Evolutionary conservation across 1,139 yeast genomes (phyloP).

Genomic region (Sugiyamaella novakii): DNA sequence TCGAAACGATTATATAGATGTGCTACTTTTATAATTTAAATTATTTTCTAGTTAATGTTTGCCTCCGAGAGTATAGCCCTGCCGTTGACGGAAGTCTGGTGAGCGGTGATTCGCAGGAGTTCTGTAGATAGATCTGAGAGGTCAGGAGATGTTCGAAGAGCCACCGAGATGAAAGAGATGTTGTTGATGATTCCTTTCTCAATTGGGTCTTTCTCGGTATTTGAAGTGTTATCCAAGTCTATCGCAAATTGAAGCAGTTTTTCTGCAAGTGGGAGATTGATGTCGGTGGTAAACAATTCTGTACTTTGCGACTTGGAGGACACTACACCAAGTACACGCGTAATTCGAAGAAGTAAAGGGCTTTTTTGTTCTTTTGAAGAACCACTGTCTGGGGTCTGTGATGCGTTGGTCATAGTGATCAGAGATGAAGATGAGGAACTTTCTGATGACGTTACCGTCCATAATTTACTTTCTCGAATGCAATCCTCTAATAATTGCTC

Average conservation of each 20-base stretch:
- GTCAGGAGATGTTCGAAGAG: constrained; percentile 17
- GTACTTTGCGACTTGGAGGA: constrained; percentile 14
- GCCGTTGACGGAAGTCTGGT: no score
- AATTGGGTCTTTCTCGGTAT: background rate
- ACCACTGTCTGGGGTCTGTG: background rate
- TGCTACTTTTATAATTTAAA: background rate
- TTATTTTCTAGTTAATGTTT: background rate
- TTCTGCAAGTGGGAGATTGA: constrained; percentile 8
- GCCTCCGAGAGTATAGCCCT: no score
- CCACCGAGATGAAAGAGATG: constrained; percentile 24
- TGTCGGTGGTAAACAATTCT: background rate
- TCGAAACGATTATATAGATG: constrained; percentile 74
- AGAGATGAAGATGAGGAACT: background rate
- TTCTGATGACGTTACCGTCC: background rate
- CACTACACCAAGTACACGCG: constrained; percentile 30
- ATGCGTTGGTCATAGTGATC: background rate
- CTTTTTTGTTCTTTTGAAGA: background rate
- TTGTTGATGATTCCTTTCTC: constrained; percentile 18
- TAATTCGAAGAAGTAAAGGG: constrained; percentile 21
- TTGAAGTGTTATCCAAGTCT: background rate
- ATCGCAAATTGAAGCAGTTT: constrained; percentile 12
- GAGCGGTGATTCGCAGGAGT: background rate
- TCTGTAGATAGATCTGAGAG: constrained; percentile 8
- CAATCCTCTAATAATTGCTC: constrained; percentile 6
- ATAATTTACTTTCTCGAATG: constrained; percentile 1